A percentile compares a stretch with the other conserved stretches of the same genome.
Conservation (phyloP, 768 basidiomycete genomes). For the Sutorius australiensis region DNA sequence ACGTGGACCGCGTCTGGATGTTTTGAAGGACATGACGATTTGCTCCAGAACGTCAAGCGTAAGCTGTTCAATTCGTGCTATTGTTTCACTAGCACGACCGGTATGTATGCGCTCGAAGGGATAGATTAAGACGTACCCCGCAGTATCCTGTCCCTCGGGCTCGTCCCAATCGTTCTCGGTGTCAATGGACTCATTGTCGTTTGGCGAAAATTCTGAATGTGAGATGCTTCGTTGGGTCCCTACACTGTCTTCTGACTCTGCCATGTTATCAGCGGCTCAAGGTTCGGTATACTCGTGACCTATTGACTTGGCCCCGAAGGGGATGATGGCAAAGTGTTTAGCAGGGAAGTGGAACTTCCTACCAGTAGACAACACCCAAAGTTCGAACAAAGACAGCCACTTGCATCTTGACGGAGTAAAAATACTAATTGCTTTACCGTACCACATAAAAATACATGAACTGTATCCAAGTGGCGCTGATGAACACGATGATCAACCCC, state of each 20-base stretch:
- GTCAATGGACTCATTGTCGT: not conserved
- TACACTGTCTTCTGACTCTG: not conserved
- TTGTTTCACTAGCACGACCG: constrained; percentile 19
- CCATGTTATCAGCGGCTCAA: not conserved
- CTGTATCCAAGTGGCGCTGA: not conserved
- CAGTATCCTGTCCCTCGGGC: not conserved
- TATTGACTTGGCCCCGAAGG: not conserved
- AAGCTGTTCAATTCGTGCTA: constrained; percentile 28
- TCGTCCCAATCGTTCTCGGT: constrained; percentile 16
- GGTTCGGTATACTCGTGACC: not conserved
- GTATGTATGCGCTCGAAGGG: constrained; percentile 1
- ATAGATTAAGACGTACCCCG: constrained; percentile 5
- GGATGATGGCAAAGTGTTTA: not conserved
- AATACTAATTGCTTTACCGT: not conserved
- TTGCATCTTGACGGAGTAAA: not conserved
- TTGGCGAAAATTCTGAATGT: not conserved
- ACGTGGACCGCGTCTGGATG: not conserved
- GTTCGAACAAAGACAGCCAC: not conserved
- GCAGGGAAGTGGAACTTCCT: not conserved
- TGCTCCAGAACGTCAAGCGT: constrained; percentile 32
- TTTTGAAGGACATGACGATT: constrained; percentile 20
- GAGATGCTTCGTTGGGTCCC: not conserved
- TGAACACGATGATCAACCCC: constrained; percentile 27
- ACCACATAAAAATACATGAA: constrained; percentile 15
- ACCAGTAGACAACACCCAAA: not conserved